Evolutionary conservation across 129 eudicot species (phyloP), one percentile per base, ranked within the genome.

Genomic region (Centella asiatica): DNA sequence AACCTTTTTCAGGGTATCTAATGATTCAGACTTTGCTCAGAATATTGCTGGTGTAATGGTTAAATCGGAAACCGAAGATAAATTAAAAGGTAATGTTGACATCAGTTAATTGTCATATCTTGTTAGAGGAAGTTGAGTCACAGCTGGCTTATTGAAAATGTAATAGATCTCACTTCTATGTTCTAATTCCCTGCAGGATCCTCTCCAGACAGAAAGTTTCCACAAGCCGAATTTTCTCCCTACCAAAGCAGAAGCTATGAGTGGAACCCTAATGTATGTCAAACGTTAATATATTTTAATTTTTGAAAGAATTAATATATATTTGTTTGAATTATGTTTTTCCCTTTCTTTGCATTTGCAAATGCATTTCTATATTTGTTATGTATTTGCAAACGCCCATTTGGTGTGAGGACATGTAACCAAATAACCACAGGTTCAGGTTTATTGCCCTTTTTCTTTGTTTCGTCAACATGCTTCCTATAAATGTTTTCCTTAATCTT

Each of bases 261-360:
- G 71, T 93, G 99, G 99, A 93, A 93, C 70, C 96, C 99, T 54
- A 37, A 71, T 70, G 99, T 93, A 93, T 63, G 99, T 78, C 31
- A 29, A 72, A 46, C 19, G 24, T 46, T 53, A 55, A 44, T 45
- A 54, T 1, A 19, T 36, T 5, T 1, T 11, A 57, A 32, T 14
- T 32, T 29, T 32, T 22, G 62, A 31, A 57, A 26, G 23, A 58
- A 34, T 20, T 8, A 34, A 27, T 57, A 7, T 8, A 4, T 18
- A 33, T 33, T 57, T 3, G n/a, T 31, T 18, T 50, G 31, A 50
- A 13, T 48, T 19, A 17, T 33, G 0, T 56, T 0, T 2, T 18
- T 32, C 29, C 17, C 47, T 42, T 42, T 42, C 17, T 12, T 13
- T 42, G 15, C 15, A 11, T 42, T 42, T 42, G n/a, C n/a, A n/a